Evolutionary conservation across 2,329 filamentous ascomycete genomes (phyloP), one percentile per base, ranked within the genome.

Genomic region (Boeremia lycopersici): DNA sequence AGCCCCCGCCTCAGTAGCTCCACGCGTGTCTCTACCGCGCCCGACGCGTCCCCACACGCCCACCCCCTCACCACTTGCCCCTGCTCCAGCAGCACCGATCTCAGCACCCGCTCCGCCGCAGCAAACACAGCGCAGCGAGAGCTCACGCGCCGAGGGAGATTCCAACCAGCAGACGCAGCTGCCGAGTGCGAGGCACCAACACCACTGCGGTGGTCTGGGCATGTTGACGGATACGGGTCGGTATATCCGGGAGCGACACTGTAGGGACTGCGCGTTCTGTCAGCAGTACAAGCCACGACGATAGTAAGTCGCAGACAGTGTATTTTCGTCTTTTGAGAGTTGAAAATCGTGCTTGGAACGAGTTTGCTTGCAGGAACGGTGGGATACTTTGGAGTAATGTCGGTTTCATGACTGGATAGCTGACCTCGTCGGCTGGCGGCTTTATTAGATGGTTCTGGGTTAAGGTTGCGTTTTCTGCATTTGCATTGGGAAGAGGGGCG

Each of bases 261-360:
- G 49, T 41, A 33, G 28, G 12, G 26, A 43, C 5, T 65, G 61
- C 12, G 30, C 39, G 15, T 60, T 65, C 43, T 65, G 63, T 34
- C 38, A 48, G 28, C 47, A 41, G 48, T 2, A 17, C 34, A 4
- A 19, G 11, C n/a, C n/a, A 10, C 13, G 29, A 13, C 33, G 10
- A 12, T 9, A 12, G 9, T 26, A 17, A 10, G 1, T 17, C 26
- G 12, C 11, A 11, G n/a, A 6, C 11, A 8, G 2, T 6, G 12
- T 8, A 3, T 26, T 9, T 3, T 15, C 11, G 11, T 3, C 12
- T 15, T 26, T 31, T 13, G 19, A 31, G 2, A 26, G 1, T 23
- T 23, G 19, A 23, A 5, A 23, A 23, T 2, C 19, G 19, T 5
- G 19, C 5, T 5, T 23, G 19, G 5, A 23, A 23, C 19, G 5